A percentile compares a stretch with the other conserved stretches of the same genome.
Conservation (phyloP, 2,329 filamentous ascomycete genomes). For the Coniochaeta sp. region DNA sequence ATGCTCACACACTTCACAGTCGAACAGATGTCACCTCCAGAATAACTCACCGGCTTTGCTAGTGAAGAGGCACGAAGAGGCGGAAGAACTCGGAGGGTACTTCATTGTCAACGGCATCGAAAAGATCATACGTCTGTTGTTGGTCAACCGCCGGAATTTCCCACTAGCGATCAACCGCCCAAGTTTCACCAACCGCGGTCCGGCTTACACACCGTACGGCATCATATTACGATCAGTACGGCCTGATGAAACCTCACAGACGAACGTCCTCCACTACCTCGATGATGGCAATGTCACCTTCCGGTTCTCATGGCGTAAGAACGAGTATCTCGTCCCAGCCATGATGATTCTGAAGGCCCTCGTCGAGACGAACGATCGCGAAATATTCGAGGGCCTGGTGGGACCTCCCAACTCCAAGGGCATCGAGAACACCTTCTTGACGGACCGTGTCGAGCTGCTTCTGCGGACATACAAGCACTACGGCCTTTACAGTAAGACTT, state of each 20-base stretch:
- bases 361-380: slow-evolving; percentile 90
- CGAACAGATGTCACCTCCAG: slow-evolving; percentile 85
- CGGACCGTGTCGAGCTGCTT: slow-evolving; percentile 86
- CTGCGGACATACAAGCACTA: slow-evolving; percentile 92
- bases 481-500: slow-evolving; percentile 69
- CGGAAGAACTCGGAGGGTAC: slow-evolving; percentile 92
- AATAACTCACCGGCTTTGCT: slow-evolving; percentile 75
- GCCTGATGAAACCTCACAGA: slow-evolving; percentile 97
- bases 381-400: slow-evolving; percentile 91
- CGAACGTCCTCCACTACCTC: slow-evolving; percentile 93
- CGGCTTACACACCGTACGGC: slow-evolving; percentile 82
- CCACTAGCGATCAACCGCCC: slow-evolving; percentile 89
- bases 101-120: slow-evolving; percentile 98
- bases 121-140: slow-evolving; percentile 88
- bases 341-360: slow-evolving; percentile 97
- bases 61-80: slow-evolving; percentile 85
- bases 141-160: slow-evolving; percentile 86
- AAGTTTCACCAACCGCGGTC: slow-evolving; percentile 82
- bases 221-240: slow-evolving; percentile 87
- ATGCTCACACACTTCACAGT: slow-evolving; percentile 42
- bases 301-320: slow-evolving; percentile 95
- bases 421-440: slow-evolving; percentile 83
- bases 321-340: slow-evolving; percentile 90
- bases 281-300: slow-evolving; percentile 95
- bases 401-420: slow-evolving; percentile 71